Conservation (phyloP, 768 basidiomycete genomes). For the Termitomyces sp. region DNA sequence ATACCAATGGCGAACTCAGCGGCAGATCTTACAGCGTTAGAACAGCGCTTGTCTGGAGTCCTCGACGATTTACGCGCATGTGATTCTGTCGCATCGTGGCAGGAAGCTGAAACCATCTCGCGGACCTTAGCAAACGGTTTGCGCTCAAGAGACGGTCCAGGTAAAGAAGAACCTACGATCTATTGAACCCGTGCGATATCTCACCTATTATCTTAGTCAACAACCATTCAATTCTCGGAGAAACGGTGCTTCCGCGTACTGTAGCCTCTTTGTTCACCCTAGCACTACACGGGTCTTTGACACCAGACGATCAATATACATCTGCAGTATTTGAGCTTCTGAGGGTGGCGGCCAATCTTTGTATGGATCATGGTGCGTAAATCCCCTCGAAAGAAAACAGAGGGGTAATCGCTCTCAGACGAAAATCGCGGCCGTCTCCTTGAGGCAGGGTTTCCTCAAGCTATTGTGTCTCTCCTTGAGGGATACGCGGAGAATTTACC, state of each 20-base stretch:
- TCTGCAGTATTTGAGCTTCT: slow-evolving; percentile 64
- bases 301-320: slow-evolving; percentile 44
- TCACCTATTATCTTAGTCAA: slow-evolving; percentile 45
- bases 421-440: slow-evolving; percentile 70
- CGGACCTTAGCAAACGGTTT: slow-evolving; percentile 61
- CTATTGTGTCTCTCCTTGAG: slow-evolving; percentile 64
- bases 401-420: slow-evolving; percentile 40
- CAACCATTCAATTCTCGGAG: slow-evolving; percentile 67
- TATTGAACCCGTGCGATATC: background rate
- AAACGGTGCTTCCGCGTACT: slow-evolving; percentile 59
- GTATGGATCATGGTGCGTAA: slow-evolving; percentile 74
- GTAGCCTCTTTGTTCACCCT: slow-evolving; percentile 58
- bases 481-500: slow-evolving; percentile 55
- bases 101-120: slow-evolving; percentile 46
- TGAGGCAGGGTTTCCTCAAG: slow-evolving; percentile 68
- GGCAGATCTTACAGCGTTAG: slow-evolving; percentile 32
- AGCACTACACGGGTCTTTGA: slow-evolving; percentile 47
- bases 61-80: slow-evolving; percentile 31
- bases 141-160: slow-evolving; percentile 50
- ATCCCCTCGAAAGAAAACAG: slow-evolving; percentile 1
- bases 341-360: slow-evolving; percentile 78
- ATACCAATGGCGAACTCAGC: slow-evolving; percentile 23
- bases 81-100: slow-evolving; percentile 43
- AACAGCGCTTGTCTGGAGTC: slow-evolving; percentile 23
- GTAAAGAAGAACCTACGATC: slow-evolving; percentile 27